Evolutionary conservation across 2,329 filamentous ascomycete genomes (phyloP).

Genomic region (Leptographium wingfieldii): DNA sequence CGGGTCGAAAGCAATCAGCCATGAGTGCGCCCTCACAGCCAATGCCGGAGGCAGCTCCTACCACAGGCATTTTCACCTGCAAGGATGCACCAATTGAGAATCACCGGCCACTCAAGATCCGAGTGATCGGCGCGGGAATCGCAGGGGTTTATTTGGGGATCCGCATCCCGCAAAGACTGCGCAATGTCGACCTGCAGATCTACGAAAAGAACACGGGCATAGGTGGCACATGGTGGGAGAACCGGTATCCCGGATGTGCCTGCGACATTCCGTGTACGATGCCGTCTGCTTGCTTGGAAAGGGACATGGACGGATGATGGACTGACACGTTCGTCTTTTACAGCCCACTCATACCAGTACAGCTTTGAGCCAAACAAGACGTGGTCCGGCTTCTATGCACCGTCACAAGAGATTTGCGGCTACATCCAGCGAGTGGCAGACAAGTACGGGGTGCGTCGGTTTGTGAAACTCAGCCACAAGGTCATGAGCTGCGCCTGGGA

Average conservation of each 20-base stretch:
- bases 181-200: background rate
- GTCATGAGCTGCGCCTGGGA: conserved; percentile 28
- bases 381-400: background rate
- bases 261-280: background rate
- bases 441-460: background rate
- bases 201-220: background rate
- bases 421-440: background rate
- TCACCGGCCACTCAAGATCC: background rate
- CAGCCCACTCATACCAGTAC: background rate
- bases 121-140: background rate
- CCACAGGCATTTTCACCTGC: background rate
- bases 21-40: background rate
- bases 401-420: background rate
- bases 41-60: background rate
- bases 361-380: background rate
- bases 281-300: background rate
- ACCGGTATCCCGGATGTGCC: background rate
- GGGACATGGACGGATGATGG: background rate
- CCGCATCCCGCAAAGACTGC: background rate
- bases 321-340: background rate
- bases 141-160: background rate
- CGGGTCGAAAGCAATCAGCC: background rate
- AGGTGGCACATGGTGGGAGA: background rate
- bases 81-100: background rate
- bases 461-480: conserved; percentile 17